Base-by-base conservation (phyloP, 2,329 filamentous ascomycete genomes). In the Lasiodiplodia hormozganensis region DNA sequence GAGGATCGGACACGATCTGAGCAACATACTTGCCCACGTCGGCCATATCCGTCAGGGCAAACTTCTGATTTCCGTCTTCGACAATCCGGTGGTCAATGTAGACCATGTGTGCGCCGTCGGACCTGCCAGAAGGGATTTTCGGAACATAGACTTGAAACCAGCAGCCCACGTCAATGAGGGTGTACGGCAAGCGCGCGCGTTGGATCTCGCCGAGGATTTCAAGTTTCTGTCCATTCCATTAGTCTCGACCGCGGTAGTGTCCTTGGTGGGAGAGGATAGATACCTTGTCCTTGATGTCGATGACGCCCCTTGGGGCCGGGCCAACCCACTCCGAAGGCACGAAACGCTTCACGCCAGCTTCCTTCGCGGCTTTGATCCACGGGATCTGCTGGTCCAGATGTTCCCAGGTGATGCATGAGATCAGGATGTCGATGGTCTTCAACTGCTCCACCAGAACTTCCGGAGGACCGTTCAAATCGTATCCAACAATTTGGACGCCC, bases 131-230 rank as follows among this genome's bases (percentile, higher is more conserved):
- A 6, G 28, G 28, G 4, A 28, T 7, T 6, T 28, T 28, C 28
- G 28, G 28, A 6, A 28, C 28, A 28, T 78, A 76, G 49, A 84
- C 71, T 71, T 88, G 85, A 73, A 86, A 85, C 87, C 87, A 89
- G 78, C 80, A 87, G 23, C 87, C 87, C 12, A 87, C 82, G 70
- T 89, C 86, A 62, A 88, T 83, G 72, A 86, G 78, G 7, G 87
- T 88, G 76, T 84, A 89, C 0, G 85, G 84, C 0, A 88, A 79
- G 34, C 79, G 75, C 1, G 84, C 72, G 65, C 79, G 76, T 72
- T 84, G 82, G 69, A 88, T 78, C 65, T 85, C 81, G 69, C 85
- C 81, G 72, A 85, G 81, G 16, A 87, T 78, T 3, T 79, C 75
- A 70, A 87, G 84, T 79, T 88, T 88, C 76, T 83, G 69, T 36